Evolutionary conservation across 192 early-diverging fungal species (phyloP).

Genomic region (Obelidium mucronatum): DNA sequence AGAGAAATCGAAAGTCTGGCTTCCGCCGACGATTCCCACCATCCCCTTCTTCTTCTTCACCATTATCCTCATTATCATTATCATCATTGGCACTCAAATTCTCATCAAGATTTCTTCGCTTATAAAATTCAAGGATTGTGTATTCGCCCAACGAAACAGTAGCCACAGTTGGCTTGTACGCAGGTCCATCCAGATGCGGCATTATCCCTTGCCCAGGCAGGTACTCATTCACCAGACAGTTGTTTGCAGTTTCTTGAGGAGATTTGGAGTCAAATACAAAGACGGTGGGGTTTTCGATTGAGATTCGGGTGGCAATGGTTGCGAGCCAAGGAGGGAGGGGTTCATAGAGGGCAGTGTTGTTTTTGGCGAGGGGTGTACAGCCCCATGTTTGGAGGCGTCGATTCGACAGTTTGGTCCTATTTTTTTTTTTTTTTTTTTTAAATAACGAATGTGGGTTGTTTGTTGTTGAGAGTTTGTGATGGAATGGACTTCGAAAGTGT

Average conservation of each 20-base stretch:
- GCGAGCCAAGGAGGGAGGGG: constrained; percentile 41
- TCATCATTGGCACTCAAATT: neutral
- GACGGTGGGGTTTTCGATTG: neutral
- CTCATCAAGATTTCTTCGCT: neutral
- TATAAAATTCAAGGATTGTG: constrained; percentile 43
- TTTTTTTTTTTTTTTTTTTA: neutral
- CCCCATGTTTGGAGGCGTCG: constrained; percentile 49
- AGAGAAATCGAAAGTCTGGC: constrained; percentile 30
- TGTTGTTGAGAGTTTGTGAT: neutral
- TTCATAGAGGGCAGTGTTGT: constrained; percentile 4
- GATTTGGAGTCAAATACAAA: neutral
- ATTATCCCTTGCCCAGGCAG: constrained; percentile 51
- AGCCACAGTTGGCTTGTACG: constrained; percentile 45
- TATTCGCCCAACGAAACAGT: constrained; percentile 47
- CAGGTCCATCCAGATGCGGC: constrained; percentile 56
- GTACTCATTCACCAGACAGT: constrained; percentile 56
- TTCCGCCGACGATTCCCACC: neutral
- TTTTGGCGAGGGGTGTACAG: neutral
- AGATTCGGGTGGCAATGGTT: constrained; percentile 11
- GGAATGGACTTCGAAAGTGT: neutral
- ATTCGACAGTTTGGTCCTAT: constrained; percentile 24
- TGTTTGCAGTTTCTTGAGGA: constrained; percentile 29
- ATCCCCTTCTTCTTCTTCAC: neutral
- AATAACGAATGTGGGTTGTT: no score
- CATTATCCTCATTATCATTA: neutral